A percentile compares a stretch with the other conserved stretches of the same genome.
These are phyloP conservation scores for Colletotrichum sp. DNA, from an alignment of 2,329 filamentous ascomycete genomes.

Conservation along the genomic window DNA sequence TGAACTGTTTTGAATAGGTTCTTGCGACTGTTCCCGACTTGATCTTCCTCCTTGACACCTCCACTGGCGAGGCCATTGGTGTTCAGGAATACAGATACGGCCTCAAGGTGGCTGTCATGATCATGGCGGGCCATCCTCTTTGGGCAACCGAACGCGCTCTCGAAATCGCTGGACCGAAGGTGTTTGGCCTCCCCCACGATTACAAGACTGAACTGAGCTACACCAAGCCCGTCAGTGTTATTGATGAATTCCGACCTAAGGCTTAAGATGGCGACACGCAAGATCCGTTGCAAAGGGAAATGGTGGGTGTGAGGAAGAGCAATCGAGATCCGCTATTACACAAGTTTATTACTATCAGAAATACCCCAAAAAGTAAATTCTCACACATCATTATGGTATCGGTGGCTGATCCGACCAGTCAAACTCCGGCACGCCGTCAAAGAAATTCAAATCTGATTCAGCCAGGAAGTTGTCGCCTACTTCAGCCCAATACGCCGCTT, in stretches of 20 bases:
- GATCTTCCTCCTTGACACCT: constrained; percentile 40
- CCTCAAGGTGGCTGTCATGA: constrained; percentile 25
- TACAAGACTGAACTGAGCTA: constrained; percentile 12
- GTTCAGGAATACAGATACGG: constrained; percentile 39
- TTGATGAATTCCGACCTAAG: constrained; percentile 16
- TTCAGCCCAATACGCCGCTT: not conserved
- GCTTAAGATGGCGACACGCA: not conserved
- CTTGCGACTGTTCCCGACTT: constrained; percentile 45
- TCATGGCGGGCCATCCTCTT: constrained; percentile 1
- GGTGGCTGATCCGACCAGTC: not conserved
- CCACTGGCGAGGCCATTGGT: constrained; percentile 39
- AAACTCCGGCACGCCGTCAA: not conserved
- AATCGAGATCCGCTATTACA: not conserved
- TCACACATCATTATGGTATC: not conserved
- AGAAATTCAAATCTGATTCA: not conserved
- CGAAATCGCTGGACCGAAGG: constrained; percentile 24
- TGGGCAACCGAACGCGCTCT: constrained; percentile 22
- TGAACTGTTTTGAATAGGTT: constrained; percentile 17
- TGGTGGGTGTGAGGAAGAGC: not conserved
- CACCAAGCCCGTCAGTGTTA: constrained; percentile 18
- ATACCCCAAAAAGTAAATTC: not conserved
- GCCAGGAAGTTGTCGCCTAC: not conserved
- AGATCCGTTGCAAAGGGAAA: not conserved
- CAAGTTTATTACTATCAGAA: not conserved
- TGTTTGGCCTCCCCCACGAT: constrained; percentile 20